These are phyloP conservation scores for Leccinum solheimii DNA, from an alignment of 1,284 basidiomycete species.

Conservation along the genomic window DNA sequence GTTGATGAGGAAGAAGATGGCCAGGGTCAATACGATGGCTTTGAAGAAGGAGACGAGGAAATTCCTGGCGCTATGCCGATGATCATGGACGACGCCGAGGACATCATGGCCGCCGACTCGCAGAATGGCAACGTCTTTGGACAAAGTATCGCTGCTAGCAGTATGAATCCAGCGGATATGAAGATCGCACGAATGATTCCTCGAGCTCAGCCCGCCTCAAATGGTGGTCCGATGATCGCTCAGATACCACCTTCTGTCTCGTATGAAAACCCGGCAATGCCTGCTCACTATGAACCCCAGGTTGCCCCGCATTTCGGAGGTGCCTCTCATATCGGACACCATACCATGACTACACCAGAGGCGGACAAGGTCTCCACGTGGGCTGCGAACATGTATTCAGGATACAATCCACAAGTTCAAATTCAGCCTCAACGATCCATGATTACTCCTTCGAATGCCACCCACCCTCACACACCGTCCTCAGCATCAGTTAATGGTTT, in stretches of 20 bases:
- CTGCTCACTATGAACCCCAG: slow-evolving; percentile 34
- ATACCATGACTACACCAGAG: slow-evolving; percentile 22
- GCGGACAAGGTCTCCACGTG: slow-evolving; percentile 34
- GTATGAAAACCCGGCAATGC: slow-evolving; percentile 37
- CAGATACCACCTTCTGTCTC: slow-evolving; percentile 34
- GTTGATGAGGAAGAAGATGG: slow-evolving; percentile 56
- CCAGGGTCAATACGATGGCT: slow-evolving; percentile 42
- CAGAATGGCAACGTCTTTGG: slow-evolving; percentile 23
- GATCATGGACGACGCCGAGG: slow-evolving; percentile 33
- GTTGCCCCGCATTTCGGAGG: slow-evolving; percentile 20
- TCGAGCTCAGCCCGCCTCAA: slow-evolving; percentile 19
- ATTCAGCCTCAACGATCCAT: slow-evolving; percentile 29
- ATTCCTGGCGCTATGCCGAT: slow-evolving; percentile 19
- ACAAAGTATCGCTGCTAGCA: slow-evolving; percentile 27
- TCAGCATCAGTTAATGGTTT: slow-evolving; percentile 20
- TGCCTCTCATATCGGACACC: slow-evolving; percentile 21
- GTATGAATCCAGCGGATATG: slow-evolving; percentile 24
- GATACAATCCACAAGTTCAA: slow-evolving; percentile 33
- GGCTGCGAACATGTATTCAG: slow-evolving; percentile 35
- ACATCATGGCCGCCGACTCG: slow-evolving; percentile 21
- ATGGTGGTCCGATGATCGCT: slow-evolving; percentile 31
- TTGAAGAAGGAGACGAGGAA: slow-evolving; percentile 39
- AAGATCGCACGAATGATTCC: slow-evolving; percentile 29
- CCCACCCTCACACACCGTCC: slow-evolving; percentile 27
- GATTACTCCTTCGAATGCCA: slow-evolving; percentile 38